Base-by-base conservation (phyloP, 2,329 filamentous ascomycete genomes). In the Fragosphaeria purpurea region DNA sequence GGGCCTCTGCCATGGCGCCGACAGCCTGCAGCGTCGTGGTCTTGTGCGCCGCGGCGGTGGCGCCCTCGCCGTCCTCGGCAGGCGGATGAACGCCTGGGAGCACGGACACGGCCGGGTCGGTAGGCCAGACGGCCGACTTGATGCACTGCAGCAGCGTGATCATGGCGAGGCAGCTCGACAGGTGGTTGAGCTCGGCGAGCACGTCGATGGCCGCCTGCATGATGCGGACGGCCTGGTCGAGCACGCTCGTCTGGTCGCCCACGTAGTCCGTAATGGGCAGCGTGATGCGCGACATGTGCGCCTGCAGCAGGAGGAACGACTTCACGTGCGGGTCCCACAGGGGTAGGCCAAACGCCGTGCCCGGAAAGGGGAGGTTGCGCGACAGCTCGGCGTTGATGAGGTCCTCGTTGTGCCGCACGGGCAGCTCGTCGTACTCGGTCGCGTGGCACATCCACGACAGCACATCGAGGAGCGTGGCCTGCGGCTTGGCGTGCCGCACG, bases 321-420 rank as follows among this genome's bases (percentile, higher is more conserved):
- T 98, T 98, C 62, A 97, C 88, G 63, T 98, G 93, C 0, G 93
- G 93, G 70, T 98, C 93, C 93, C 93, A 98, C 83, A 98, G 86
- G 1, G 91, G 91, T 41, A 96, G 71, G 8, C 82, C 83, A 48
- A 93, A 80, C 4, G 69, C 66, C 13, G 68, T 68, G 5, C 73
- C 77, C 0, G 75, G 69, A 53, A 79, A 75, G 0, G 89, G 87
- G 1, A 98, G 72, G 55, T 89, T 88, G 52, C 82, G 80, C 6
- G 89, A 88, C 4, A 98, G 75, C 58, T 96, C 88, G 4, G 80
- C 86, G 63, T 98, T 98, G 73, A 98, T 89, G 43, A 98, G 80
- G 63, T 98, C 94, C 69, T 98, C 93, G 63, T 98, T 98, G 70
- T 98, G 93, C 6, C 93, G 88, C 31, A 98, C 93, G 0, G 93